These are phyloP conservation scores for Hibiscus trionum DNA, from an alignment of 345 rosid genomes.

Conservation along the genomic window DNA sequence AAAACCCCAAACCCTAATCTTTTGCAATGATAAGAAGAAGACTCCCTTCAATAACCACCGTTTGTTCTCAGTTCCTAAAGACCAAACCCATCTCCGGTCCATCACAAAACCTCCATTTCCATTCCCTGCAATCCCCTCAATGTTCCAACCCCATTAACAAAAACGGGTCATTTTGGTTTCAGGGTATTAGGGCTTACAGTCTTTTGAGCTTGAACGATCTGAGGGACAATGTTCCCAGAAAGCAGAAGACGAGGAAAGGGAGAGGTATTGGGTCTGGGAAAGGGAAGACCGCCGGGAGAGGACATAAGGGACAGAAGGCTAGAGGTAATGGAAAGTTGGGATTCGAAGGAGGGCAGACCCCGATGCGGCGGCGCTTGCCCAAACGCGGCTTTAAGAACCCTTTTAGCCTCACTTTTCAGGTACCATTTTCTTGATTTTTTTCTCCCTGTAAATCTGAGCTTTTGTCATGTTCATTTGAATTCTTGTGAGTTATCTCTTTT, in stretches of 20 bases:
- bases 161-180: conserved; percentile 19
- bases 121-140: conserved; percentile 12
- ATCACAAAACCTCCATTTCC: conserved; percentile 9
- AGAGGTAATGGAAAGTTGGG: conserved; percentile 82
- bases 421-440: conserved; percentile 8
- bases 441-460: background rate
- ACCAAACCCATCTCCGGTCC: conserved; percentile 16
- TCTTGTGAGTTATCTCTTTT: no score
- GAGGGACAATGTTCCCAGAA: conserved; percentile 73
- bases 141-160: conserved; percentile 1
- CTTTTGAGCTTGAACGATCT: conserved; percentile 79
- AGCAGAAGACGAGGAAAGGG: conserved; percentile 90
- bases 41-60: conserved; percentile 35
- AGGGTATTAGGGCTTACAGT: conserved; percentile 52
- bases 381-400: conserved; percentile 93
- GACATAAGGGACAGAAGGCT: conserved; percentile 95
- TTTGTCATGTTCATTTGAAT: background rate
- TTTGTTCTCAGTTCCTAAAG: conserved; percentile 23
- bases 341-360: conserved; percentile 97
- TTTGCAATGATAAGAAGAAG: conserved; percentile 45
- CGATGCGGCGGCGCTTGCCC: conserved; percentile 80
- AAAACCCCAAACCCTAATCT: background rate
- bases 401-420: conserved; percentile 87
- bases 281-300: conserved; percentile 95
- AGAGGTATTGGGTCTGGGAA: conserved; percentile 97